Evolutionary conservation across 1,284 basidiomycete species (phyloP).

Genomic region (Stygiomarasmius scandens): DNA sequence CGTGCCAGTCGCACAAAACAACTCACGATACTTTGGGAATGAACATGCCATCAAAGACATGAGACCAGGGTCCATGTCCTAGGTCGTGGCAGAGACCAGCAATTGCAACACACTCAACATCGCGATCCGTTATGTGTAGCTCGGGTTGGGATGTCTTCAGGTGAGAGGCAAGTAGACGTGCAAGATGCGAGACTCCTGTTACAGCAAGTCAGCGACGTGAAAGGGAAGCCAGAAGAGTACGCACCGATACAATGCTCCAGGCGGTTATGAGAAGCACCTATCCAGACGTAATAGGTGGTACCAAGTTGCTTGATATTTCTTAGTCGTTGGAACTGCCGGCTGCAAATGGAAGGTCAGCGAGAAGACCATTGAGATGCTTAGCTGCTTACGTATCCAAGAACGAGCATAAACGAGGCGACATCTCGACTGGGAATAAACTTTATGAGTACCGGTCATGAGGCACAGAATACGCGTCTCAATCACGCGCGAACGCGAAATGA

Average conservation of each 20-base stretch:
- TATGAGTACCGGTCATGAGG: background rate
- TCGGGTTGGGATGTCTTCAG: conserved; percentile 60
- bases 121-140: conserved; percentile 66
- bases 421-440: conserved; percentile 32
- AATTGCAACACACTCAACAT: conserved; percentile 67
- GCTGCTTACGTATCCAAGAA: conserved; percentile 56
- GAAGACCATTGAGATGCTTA: background rate
- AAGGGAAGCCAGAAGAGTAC: conserved; percentile 17
- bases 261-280: conserved; percentile 73
- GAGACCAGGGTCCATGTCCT: conserved; percentile 75
- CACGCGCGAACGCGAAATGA: conserved; percentile 31
- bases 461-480: background rate
- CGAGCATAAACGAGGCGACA: conserved; percentile 33
- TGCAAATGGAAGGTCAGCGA: conserved; percentile 26
- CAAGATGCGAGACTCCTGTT: conserved; percentile 70
- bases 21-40: conserved; percentile 61
- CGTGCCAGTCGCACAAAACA: background rate
- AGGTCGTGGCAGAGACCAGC: conserved; percentile 75
- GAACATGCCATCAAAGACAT: conserved; percentile 71
- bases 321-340: conserved; percentile 74
- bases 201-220: conserved; percentile 4
- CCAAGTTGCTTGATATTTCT: conserved; percentile 79
- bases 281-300: conserved; percentile 74
- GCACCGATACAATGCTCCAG: conserved; percentile 80
- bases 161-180: conserved; percentile 61